Evolutionary conservation across 2,329 filamentous ascomycete species (phyloP).

Genomic region (Diplodia mutila): DNA sequence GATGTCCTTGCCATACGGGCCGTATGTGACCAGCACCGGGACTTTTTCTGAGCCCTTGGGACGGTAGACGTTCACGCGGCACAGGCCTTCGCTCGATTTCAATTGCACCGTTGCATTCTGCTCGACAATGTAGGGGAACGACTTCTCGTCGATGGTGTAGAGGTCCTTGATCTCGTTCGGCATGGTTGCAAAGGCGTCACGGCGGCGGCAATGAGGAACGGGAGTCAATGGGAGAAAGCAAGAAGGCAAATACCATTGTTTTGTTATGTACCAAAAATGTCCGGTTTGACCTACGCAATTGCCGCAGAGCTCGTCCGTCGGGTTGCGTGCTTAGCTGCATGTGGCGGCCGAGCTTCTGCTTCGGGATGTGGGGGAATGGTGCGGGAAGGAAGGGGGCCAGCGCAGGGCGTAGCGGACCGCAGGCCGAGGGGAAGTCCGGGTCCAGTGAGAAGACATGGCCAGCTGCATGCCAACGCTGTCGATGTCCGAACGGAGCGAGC

Average conservation of each 20-base stretch:
- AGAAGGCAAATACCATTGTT: neutral
- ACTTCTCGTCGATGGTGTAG: constrained; percentile 39
- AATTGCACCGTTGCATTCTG: constrained; percentile 53
- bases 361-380: constrained; percentile 19
- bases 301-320: constrained; percentile 1
- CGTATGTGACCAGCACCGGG: constrained; percentile 71
- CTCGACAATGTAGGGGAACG: constrained; percentile 54
- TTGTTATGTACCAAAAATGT: constrained; percentile 6
- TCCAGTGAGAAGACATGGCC: neutral
- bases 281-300: constrained; percentile 6
- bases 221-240: neutral
- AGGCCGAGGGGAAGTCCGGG: constrained; percentile 17
- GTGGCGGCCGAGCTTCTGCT: constrained; percentile 1
- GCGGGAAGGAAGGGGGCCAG: neutral
- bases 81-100: constrained; percentile 46
- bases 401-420: neutral
- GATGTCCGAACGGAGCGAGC: neutral
- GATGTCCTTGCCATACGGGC: constrained; percentile 71
- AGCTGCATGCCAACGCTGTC: neutral
- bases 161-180: constrained; percentile 37
- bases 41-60: constrained; percentile 50
- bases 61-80: constrained; percentile 57
- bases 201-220: neutral
- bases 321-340: constrained; percentile 2
- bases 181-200: constrained; percentile 8